Conservation (phyloP, 2,329 filamentous ascomycete genomes). For the Phialophora chinensis region DNA sequence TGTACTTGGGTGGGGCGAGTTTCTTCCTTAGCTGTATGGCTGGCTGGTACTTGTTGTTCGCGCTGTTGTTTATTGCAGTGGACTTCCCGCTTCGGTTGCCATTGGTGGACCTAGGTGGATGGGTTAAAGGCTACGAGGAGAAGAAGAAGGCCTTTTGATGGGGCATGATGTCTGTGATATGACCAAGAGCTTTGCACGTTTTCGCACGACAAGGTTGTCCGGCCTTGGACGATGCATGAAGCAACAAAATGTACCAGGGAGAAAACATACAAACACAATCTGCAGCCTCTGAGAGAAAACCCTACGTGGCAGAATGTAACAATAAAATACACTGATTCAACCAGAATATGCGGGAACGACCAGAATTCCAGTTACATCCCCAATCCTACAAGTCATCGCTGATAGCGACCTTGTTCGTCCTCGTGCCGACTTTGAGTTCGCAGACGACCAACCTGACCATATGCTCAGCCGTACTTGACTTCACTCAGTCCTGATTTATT, state of each 20-base stretch:
- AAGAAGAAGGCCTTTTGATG: constrained; percentile 3
- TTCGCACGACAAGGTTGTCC: too few relatives aligned
- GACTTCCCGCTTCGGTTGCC: constrained; percentile 64
- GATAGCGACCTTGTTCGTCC: not conserved
- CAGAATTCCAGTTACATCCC: not conserved
- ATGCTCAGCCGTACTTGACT: not conserved
- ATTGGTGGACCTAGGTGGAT: constrained; percentile 59
- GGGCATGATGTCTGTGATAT: not conserved
- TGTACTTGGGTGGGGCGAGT: constrained; percentile 45
- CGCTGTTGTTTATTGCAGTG: constrained; percentile 59
- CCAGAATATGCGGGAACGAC: not conserved
- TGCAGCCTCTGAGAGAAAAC: not conserved
- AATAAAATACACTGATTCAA: not conserved
- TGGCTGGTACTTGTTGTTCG: constrained; percentile 62
- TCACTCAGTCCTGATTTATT: not conserved
- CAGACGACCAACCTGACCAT: not conserved
- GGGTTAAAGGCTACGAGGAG: constrained; percentile 1
- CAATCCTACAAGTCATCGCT: not conserved
- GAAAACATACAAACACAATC: not conserved
- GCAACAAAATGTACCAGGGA: not conserved
- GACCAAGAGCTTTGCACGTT: not conserved
- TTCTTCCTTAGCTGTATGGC: constrained; percentile 55
- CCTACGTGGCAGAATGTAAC: not conserved
- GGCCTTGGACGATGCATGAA: not conserved
- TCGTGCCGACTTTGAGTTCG: too few relatives aligned